phyloP scores from a whole-genome alignment of 1,284 basidiomycete species.

The Phylloporus gajari region DNA sequence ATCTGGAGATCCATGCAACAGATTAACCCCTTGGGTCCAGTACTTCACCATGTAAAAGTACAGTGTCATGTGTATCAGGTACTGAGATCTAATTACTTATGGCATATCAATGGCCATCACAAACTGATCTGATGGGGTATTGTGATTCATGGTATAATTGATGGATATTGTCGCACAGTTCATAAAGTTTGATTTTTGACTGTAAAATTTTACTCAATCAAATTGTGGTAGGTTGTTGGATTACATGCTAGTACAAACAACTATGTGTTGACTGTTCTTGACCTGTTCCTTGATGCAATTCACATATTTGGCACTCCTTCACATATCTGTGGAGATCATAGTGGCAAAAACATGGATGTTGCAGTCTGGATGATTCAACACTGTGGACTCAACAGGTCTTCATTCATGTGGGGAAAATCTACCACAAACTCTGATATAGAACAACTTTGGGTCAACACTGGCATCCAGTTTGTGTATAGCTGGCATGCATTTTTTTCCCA shows the following conservation, averaged over 20 bases:
- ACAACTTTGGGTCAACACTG: constrained; percentile 27
- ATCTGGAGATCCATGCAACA: constrained; percentile 3
- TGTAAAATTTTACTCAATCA: not conserved
- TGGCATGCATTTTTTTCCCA: constrained; percentile 44
- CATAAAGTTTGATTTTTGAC: no score
- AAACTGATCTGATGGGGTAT: constrained; percentile 61
- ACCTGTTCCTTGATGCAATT: constrained; percentile 29
- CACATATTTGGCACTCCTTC: constrained; percentile 19
- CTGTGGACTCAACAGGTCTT: constrained; percentile 32
- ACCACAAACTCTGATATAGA: constrained; percentile 11
- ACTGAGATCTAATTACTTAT: constrained; percentile 26
- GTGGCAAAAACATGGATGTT: constrained; percentile 43
- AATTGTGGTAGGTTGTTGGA: not conserved
- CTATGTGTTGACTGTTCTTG: constrained; percentile 35
- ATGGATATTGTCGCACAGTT: constrained; percentile 23
- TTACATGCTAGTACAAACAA: not conserved
- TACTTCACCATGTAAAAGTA: constrained; percentile 35
- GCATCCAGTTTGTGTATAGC: constrained; percentile 28
- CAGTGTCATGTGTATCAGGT: constrained; percentile 2
- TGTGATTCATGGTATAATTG: constrained; percentile 59
- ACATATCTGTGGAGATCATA: constrained; percentile 35
- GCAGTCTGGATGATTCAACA: constrained; percentile 33
- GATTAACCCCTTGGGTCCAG: constrained; percentile 28
- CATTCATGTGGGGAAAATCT: constrained; percentile 41
- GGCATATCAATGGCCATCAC: constrained; percentile 63